Evolutionary conservation across 2,329 filamentous ascomycete genomes (phyloP).

Genomic region (Aspergillus sp.): DNA sequence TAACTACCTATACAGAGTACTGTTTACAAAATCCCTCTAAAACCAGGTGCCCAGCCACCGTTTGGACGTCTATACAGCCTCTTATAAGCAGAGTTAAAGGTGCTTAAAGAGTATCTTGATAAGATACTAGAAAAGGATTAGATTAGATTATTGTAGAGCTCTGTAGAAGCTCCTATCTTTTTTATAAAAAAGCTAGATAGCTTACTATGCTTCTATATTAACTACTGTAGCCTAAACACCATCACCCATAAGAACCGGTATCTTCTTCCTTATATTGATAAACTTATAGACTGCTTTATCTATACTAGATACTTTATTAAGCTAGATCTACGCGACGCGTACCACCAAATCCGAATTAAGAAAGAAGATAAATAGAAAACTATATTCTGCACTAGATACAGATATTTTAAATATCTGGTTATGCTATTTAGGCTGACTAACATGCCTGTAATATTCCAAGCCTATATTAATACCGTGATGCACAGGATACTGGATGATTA

Average conservation of each 20-base stretch:
- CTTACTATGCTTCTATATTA: background rate
- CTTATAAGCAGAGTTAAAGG: no score
- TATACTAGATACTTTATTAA: background rate
- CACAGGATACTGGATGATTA: background rate
- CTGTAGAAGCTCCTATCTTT: fast-evolving
- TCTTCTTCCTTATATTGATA: background rate
- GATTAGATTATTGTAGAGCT: no score
- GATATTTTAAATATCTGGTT: background rate
- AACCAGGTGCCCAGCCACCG: fast-evolving
- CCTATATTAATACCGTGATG: background rate
- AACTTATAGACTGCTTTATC: background rate
- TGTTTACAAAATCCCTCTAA: no score
- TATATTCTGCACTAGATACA: background rate
- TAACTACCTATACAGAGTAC: no score
- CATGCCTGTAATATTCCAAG: background rate
- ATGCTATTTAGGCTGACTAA: background rate
- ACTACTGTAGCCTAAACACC: background rate
- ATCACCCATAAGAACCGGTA: background rate
- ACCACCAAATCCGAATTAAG: background rate
- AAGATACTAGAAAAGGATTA: no score
- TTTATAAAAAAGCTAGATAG: background rate
- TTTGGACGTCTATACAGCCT: no score
- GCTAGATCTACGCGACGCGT: background rate
- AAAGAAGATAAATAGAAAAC: background rate
- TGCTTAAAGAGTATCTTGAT: no score